Evolutionary conservation across 192 early-diverging fungal genomes (phyloP).

Genomic region (Entomortierella parvispora): DNA sequence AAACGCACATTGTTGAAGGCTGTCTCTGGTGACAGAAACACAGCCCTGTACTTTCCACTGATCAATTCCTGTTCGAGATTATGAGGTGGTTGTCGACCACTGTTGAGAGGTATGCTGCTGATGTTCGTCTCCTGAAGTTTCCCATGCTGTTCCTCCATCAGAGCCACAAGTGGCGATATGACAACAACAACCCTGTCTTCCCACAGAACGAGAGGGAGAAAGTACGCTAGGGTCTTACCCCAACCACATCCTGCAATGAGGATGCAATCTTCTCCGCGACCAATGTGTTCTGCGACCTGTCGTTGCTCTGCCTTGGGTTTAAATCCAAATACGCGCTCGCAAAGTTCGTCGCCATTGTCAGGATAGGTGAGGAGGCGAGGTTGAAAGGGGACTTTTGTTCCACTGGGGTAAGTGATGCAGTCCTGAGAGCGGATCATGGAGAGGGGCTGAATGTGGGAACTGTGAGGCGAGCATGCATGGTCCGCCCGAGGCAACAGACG

Average conservation of each 20-base stretch:
- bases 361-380: no score
- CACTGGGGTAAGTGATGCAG: no score
- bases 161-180: constrained; percentile 4
- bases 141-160: constrained; percentile 9
- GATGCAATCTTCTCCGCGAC: background rate
- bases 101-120: background rate
- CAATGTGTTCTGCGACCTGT: no score
- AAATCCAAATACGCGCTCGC: no score
- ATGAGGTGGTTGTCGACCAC: background rate
- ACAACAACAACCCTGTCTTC: background rate
- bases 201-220: constrained; percentile 13
- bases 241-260: constrained; percentile 15
- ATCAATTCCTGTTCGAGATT: background rate
- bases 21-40: constrained; percentile 29
- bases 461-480: no score
- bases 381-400: no score
- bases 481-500: no score
- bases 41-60: constrained; percentile 11
- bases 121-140: background rate
- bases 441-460: no score
- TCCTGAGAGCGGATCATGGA: no score
- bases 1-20: background rate
- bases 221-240: constrained; percentile 2
- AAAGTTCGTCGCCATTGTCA: no score
- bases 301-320: no score